A percentile compares a stretch with the other conserved stretches of the same genome.
These are phyloP conservation scores for Myochromella boudieri DNA, from an alignment of 768 basidiomycete genomes.

Conservation along the genomic window DNA sequence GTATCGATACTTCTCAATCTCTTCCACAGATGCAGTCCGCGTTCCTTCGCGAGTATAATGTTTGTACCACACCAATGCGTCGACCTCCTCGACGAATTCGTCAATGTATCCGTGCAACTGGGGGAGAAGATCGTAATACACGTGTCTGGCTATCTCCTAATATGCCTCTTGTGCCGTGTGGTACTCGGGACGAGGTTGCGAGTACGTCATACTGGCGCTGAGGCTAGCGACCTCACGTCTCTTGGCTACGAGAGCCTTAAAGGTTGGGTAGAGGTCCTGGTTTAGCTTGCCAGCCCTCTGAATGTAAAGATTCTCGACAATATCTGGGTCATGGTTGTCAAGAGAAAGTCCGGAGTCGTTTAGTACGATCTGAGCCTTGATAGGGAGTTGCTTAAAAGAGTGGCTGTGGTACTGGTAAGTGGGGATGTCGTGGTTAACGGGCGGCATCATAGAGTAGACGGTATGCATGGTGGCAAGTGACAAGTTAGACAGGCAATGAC, in stretches of 20 bases:
- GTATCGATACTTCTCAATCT: conserved; percentile 1
- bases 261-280: conserved; percentile 1
- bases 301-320: neutral
- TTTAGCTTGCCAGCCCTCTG: neutral
- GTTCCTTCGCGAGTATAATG: conserved; percentile 4
- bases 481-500: too few relatives aligned
- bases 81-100: conserved; percentile 6
- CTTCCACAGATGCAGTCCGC: neutral
- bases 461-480: conserved; percentile 6
- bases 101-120: conserved; percentile 8
- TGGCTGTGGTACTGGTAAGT: neutral
- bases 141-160: neutral
- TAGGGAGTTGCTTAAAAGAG: conserved; percentile 1
- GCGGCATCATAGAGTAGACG: neutral
- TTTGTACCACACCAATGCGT: conserved; percentile 11
- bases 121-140: conserved; percentile 4
- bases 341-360: neutral
- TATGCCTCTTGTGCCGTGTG: neutral
- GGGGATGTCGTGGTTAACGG: neutral
- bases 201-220: neutral
- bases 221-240: conserved; percentile 6
- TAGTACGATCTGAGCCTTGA: conserved; percentile 3
- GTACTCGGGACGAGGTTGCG: neutral
- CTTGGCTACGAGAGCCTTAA: conserved; percentile 2
- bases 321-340: neutral